phyloP scores from a whole-genome alignment of 352 stramenopile genomes.

The Blastocystis sp. region DNA sequence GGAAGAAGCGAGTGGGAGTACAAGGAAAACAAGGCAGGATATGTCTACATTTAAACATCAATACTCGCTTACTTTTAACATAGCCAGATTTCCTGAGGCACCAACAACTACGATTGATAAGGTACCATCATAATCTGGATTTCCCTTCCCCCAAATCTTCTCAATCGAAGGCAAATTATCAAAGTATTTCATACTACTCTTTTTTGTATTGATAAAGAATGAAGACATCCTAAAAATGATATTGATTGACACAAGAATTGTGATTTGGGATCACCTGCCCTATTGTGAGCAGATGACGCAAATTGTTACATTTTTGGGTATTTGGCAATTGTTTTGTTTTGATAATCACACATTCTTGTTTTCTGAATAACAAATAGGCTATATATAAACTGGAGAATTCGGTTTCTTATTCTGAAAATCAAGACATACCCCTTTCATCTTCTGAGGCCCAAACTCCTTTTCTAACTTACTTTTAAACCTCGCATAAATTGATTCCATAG shows the following conservation, averaged over 20 bases:
- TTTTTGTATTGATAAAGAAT: background rate
- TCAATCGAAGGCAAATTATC: slow-evolving; percentile 20
- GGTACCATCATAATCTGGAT: slow-evolving; percentile 66
- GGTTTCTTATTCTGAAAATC: background rate
- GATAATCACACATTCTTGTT: too few relatives aligned
- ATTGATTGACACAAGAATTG: background rate
- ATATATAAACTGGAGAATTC: background rate
- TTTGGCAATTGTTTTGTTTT: too few relatives aligned
- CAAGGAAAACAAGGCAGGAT: slow-evolving; percentile 79
- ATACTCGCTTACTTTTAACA: slow-evolving; percentile 72
- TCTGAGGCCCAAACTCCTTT: background rate
- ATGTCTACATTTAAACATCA: slow-evolving; percentile 68
- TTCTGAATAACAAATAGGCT: background rate
- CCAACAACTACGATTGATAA: slow-evolving; percentile 78
- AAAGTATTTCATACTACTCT: background rate
- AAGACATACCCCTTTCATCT: background rate
- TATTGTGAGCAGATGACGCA: background rate
- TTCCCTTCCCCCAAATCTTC: slow-evolving; percentile 48
- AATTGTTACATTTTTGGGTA: too few relatives aligned
- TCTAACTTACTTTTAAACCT: background rate
- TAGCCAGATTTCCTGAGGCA: slow-evolving; percentile 77
- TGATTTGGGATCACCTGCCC: background rate
- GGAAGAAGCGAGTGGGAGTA: slow-evolving; percentile 75
- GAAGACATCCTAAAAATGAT: background rate
- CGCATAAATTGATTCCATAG: background rate